These are phyloP conservation scores for Termitomyces sp. DNA, from an alignment of 768 basidiomycete genomes.

Conservation along the genomic window DNA sequence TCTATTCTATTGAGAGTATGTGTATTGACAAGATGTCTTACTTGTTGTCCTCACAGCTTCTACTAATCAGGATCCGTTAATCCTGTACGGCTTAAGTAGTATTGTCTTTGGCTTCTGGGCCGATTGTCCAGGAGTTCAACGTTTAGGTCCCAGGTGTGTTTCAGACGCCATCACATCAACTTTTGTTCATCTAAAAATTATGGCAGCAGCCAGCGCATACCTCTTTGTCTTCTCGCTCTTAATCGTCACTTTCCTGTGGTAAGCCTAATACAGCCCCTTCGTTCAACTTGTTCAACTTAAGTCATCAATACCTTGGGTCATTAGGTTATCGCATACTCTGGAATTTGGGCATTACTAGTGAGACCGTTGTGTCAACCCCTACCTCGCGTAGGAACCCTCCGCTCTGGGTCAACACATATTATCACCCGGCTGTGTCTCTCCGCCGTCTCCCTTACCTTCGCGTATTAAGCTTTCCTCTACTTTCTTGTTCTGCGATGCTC, in stretches of 20 bases:
- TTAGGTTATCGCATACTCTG: too few relatives aligned
- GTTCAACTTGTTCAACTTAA: not conserved
- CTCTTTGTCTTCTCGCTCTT: not conserved
- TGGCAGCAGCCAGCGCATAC: not conserved
- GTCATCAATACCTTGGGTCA: not conserved
- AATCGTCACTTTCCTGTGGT: not conserved
- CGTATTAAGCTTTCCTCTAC: constrained; percentile 4
- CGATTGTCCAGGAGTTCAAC: too few relatives aligned
- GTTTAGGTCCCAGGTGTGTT: constrained; percentile 1
- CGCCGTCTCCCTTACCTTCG: not conserved
- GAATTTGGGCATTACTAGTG: not conserved
- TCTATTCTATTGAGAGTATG: constrained; percentile 5
- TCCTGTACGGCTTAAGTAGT: constrained; percentile 3
- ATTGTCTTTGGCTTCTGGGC: too few relatives aligned
- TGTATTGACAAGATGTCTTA: not conserved
- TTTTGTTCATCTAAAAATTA: not conserved
- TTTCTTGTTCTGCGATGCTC: constrained; percentile 45
- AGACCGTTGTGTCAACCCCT: too few relatives aligned
- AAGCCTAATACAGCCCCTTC: not conserved
- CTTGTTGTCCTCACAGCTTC: not conserved
- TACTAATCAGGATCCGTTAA: constrained; percentile 1
- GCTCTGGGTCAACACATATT: not conserved
- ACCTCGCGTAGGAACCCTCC: not conserved
- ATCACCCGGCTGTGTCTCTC: not conserved
- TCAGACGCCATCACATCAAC: not conserved